Conservation (phyloP, 2,329 filamentous ascomycete genomes). For the Tolypocladium sp. region DNA sequence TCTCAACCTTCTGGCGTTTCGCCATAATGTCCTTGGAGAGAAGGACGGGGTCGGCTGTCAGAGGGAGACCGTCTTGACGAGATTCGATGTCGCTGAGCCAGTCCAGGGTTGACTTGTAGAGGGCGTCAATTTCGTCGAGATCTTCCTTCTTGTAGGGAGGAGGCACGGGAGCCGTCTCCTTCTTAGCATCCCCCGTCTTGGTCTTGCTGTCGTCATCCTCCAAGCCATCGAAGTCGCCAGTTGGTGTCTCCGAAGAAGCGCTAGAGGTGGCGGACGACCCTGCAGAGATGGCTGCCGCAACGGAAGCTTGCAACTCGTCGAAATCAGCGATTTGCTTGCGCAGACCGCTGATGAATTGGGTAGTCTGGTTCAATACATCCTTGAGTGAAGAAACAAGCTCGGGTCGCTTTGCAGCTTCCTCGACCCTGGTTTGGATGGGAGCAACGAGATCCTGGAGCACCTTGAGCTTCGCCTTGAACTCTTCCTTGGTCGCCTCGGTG, state of each 20-base stretch:
- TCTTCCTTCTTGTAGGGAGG: constrained; percentile 67
- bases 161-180: constrained; percentile 42
- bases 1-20: constrained; percentile 62
- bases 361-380: constrained; percentile 61
- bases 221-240: constrained; percentile 60
- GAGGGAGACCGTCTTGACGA: constrained; percentile 60
- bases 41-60: constrained; percentile 66
- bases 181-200: constrained; percentile 29
- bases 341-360: constrained; percentile 60
- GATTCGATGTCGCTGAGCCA: constrained; percentile 70
- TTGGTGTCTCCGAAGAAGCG: constrained; percentile 36
- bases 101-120: constrained; percentile 50
- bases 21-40: constrained; percentile 61
- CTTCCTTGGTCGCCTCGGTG: constrained; percentile 62
- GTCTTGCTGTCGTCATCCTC: constrained; percentile 55
- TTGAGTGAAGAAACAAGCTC: constrained; percentile 58
- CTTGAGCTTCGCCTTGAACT: constrained; percentile 68
- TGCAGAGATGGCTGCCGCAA: constrained; percentile 18
- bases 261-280: constrained; percentile 21
- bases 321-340: constrained; percentile 61
- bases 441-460: constrained; percentile 67
- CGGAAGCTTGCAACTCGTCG: constrained; percentile 50
- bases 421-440: constrained; percentile 66
- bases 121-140: constrained; percentile 52
- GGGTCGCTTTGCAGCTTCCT: constrained; percentile 64